Evolutionary conservation across 1,139 yeast genomes (phyloP).

Genomic region (Diutina siamensis): DNA sequence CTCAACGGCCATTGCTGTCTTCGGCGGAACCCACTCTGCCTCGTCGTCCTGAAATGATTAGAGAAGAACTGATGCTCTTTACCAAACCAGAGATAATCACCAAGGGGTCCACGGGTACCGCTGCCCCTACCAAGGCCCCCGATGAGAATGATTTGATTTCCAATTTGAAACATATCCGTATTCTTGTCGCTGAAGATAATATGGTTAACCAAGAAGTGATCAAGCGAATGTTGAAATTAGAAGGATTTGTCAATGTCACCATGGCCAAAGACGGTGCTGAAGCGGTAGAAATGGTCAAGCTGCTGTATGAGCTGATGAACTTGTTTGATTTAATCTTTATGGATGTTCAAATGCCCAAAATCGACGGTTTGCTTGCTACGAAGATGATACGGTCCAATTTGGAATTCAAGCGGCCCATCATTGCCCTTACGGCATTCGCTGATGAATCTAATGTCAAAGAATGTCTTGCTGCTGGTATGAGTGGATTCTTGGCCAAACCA

Average conservation of each 20-base stretch:
- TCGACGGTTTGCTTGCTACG: conserved; percentile 82
- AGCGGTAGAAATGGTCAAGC: conserved; percentile 56
- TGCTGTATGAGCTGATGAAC: conserved; percentile 29
- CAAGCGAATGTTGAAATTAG: conserved; percentile 68
- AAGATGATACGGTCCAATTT: conserved; percentile 55
- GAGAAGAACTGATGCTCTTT: neutral
- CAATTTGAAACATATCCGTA: conserved; percentile 23
- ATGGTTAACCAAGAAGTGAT: conserved; percentile 86
- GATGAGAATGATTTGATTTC: neutral
- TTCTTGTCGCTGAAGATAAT: conserved; percentile 93
- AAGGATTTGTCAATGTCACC: conserved; percentile 60
- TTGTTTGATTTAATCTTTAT: conserved; percentile 68
- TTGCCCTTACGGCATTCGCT: conserved; percentile 90
- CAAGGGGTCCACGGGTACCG: conserved; percentile 4
- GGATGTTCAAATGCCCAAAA: conserved; percentile 96
- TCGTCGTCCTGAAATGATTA: neutral
- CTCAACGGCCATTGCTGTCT: too few species aligned
- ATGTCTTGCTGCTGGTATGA: conserved; percentile 77
- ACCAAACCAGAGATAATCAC: conserved; percentile 1
- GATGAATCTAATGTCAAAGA: conserved; percentile 74
- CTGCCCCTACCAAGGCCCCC: neutral
- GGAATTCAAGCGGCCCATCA: conserved; percentile 62
- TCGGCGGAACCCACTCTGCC: neutral
- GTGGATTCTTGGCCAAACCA: conserved; percentile 82
- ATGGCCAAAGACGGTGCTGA: conserved; percentile 87